Evolutionary conservation across 495 filamentous ascomycete species (phyloP).

Genomic region (Hyaloscypha variabilis): DNA sequence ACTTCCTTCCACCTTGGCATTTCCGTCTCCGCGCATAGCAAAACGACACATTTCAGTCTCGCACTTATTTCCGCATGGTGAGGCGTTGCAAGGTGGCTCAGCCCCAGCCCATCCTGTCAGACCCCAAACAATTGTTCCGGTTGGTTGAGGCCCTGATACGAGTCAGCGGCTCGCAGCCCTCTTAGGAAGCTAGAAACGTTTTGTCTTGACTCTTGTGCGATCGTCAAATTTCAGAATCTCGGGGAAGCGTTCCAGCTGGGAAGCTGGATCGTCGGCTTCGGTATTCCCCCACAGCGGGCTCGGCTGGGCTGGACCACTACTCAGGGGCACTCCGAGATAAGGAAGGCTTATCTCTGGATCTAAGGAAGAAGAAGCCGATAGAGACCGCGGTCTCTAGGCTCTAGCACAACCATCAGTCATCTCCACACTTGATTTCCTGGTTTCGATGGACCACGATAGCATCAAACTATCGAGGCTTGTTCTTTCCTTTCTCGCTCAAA

Average conservation of each 20-base stretch:
- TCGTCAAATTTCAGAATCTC: neutral
- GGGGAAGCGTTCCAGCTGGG: neutral
- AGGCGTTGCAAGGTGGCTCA: neutral
- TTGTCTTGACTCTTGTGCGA: neutral
- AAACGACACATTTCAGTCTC: constrained; percentile 6
- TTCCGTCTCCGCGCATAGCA: neutral
- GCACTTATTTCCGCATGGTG: neutral
- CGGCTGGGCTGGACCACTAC: neutral
- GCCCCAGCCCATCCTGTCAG: constrained; percentile 4
- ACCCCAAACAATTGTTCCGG: neutral
- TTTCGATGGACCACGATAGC: too few species aligned
- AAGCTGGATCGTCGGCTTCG: neutral
- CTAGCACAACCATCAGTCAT: too few species aligned
- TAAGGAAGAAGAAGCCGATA: too few species aligned
- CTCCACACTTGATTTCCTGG: neutral
- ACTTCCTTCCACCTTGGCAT: too few species aligned
- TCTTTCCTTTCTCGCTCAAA: neutral
- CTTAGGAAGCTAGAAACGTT: neutral
- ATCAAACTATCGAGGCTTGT: neutral
- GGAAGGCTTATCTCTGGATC: too few species aligned
- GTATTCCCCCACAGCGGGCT: neutral
- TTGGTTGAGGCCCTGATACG: neutral
- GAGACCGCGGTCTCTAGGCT: too few species aligned
- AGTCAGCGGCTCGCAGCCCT: neutral
- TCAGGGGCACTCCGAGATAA: too few species aligned